Conservation (phyloP, 495 filamentous ascomycete genomes). For the Tuber melanosporum region DNA sequence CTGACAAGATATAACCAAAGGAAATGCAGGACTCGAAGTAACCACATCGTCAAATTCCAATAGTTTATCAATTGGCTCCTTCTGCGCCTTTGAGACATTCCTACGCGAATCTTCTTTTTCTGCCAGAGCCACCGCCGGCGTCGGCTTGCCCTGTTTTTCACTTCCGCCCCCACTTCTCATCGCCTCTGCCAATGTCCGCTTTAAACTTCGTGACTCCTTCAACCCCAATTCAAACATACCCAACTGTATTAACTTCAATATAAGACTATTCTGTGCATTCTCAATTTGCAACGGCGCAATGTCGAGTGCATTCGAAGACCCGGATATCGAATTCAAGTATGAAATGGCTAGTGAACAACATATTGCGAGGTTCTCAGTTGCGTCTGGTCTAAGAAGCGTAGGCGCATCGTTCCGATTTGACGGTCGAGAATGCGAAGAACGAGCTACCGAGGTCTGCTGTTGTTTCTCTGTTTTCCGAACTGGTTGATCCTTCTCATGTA, state of each 20-base stretch:
- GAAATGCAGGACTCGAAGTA: slow-evolving; percentile 21
- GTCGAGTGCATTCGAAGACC: slow-evolving; percentile 43
- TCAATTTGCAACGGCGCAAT: slow-evolving; percentile 70
- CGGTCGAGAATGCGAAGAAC: slow-evolving; percentile 31
- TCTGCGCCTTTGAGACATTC: slow-evolving; percentile 43
- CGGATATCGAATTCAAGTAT: slow-evolving; percentile 57
- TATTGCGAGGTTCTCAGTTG: slow-evolving; percentile 51
- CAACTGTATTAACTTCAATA: slow-evolving; percentile 64
- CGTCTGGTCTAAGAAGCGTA: slow-evolving; percentile 29
- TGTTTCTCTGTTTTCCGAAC: slow-evolving; percentile 26
- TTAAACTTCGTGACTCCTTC: slow-evolving; percentile 67
- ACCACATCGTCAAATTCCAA: slow-evolving; percentile 35
- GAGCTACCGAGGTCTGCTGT: background rate
- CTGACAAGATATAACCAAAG: slow-evolving; percentile 37
- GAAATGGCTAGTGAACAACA: slow-evolving; percentile 70
- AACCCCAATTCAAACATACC: slow-evolving; percentile 68
- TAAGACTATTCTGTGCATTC: slow-evolving; percentile 69
- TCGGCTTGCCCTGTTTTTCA: slow-evolving; percentile 16
- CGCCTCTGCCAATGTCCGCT: slow-evolving; percentile 52
- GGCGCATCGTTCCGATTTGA: slow-evolving; percentile 33
- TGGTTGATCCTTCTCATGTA: slow-evolving; percentile 4
- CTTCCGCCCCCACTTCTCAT: slow-evolving; percentile 18
- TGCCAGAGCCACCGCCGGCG: slow-evolving; percentile 35
- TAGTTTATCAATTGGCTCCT: slow-evolving; percentile 42
- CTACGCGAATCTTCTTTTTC: slow-evolving; percentile 46